Evolutionary conservation across 1,139 yeast species (phyloP).

Genomic region (Meyerozyma smithsonii): DNA sequence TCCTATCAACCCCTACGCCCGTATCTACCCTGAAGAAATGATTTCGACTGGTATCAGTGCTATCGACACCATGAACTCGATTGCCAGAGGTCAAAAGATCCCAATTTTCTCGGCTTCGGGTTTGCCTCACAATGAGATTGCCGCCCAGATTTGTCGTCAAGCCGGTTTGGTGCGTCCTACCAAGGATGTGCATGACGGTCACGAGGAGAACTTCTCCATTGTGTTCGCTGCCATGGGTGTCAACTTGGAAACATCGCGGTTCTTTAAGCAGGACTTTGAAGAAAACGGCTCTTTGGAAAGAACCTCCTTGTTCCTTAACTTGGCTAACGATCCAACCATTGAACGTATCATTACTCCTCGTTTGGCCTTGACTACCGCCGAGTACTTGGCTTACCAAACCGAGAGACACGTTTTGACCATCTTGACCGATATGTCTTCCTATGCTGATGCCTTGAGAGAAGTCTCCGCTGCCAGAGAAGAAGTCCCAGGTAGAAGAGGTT

Average conservation of each 20-base stretch:
- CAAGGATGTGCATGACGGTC: constrained; percentile 99
- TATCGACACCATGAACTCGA: constrained; percentile 98
- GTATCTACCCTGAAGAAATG: constrained; percentile 99
- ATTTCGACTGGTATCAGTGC: constrained; percentile 98
- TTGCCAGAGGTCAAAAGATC: constrained; percentile 99
- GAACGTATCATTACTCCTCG: constrained; percentile 99
- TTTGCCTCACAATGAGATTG: constrained; percentile 98
- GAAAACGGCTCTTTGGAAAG: constrained; percentile 98
- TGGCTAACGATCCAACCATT: constrained; percentile 99
- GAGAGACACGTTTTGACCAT: constrained; percentile 98
- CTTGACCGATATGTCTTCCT: constrained; percentile 97
- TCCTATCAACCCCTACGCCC: constrained; percentile 95
- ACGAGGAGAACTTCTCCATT: constrained; percentile 97
- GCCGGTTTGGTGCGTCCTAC: constrained; percentile 99
- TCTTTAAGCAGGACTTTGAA: constrained; percentile 98
- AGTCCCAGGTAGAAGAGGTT: constrained; percentile 99
- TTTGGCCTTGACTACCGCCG: constrained; percentile 98
- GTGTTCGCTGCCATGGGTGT: constrained; percentile 99
- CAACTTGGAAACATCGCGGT: constrained; percentile 84
- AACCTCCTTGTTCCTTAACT: constrained; percentile 90
- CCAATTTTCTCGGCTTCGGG: constrained; percentile 99
- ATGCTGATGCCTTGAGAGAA: constrained; percentile 99
- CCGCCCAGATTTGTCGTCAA: constrained; percentile 99
- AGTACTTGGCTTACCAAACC: constrained; percentile 96
- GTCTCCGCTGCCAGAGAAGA: constrained; percentile 99